Conservation (phyloP, 2,329 filamentous ascomycete species). For the Pseudogymnoascus sp. region DNA sequence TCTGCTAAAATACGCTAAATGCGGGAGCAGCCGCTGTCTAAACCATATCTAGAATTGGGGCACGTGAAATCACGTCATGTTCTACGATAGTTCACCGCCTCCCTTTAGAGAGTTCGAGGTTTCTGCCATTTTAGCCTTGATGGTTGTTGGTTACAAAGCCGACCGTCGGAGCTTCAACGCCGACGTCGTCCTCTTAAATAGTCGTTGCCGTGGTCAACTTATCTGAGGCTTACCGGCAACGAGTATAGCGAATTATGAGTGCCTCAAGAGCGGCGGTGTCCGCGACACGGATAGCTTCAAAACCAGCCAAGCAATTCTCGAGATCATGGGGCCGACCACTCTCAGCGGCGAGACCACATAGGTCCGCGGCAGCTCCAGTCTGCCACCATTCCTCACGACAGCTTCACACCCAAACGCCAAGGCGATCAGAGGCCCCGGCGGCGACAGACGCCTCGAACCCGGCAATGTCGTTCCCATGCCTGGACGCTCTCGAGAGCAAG, state of each 20-base stretch:
- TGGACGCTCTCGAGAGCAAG: slow-evolving; percentile 73
- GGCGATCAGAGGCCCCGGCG: slow-evolving; percentile 16
- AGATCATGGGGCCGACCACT: slow-evolving; percentile 17
- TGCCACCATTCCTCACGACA: slow-evolving; percentile 16
- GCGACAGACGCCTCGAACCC: slow-evolving; percentile 57
- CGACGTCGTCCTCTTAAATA: not conserved
- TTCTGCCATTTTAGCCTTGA: slow-evolving; percentile 8
- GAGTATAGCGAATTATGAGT: slow-evolving; percentile 18
- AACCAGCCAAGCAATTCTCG: slow-evolving; percentile 11
- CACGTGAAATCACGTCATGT: slow-evolving; percentile 8
- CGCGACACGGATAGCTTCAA: slow-evolving; percentile 18
- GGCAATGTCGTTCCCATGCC: slow-evolving; percentile 80
- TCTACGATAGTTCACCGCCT: not conserved
- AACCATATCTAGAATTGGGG: not conserved
- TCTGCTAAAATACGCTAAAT: not conserved
- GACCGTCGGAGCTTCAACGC: slow-evolving; percentile 1
- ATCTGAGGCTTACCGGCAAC: not conserved
- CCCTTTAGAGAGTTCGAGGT: not conserved
- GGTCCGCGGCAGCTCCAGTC: slow-evolving; percentile 7
- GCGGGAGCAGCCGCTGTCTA: not conserved
- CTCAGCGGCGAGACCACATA: slow-evolving; percentile 13
- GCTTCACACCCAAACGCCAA: slow-evolving; percentile 20
- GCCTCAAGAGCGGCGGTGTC: slow-evolving; percentile 19
- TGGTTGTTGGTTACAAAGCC: slow-evolving; percentile 1
- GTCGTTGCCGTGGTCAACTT: not conserved